Percentiles rank a stretch among this genome's conserved stretches.
Evolutionary conservation across 2,329 filamentous ascomycete species (phyloP).

Genomic region (Ceratocystis eucalypticola): DNA sequence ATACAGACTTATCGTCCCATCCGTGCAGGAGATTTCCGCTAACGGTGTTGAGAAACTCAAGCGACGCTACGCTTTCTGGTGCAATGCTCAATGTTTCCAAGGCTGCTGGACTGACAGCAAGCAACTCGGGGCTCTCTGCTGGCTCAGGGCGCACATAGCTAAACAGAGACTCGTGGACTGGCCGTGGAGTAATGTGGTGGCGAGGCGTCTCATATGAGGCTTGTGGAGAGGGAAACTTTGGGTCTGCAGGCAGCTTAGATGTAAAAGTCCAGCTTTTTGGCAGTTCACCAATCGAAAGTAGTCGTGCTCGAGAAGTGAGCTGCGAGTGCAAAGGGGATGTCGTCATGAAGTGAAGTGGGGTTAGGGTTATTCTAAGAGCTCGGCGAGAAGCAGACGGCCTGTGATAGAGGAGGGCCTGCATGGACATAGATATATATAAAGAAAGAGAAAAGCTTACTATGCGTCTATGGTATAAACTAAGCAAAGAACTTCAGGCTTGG

Average conservation of each 20-base stretch:
- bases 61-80: slow-evolving; percentile 50
- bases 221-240: slow-evolving; percentile 64
- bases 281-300: slow-evolving; percentile 36
- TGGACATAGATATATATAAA: not conserved
- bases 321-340: not conserved
- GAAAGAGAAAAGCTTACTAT: not conserved
- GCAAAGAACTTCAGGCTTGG: not conserved
- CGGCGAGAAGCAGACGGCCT: not conserved
- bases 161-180: slow-evolving; percentile 74
- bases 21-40: slow-evolving; percentile 74
- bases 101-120: slow-evolving; percentile 66
- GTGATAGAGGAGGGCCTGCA: not conserved
- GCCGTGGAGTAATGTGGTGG: slow-evolving; percentile 60
- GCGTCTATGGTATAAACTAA: too few relatives aligned
- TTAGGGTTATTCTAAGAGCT: slow-evolving; percentile 4
- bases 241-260: slow-evolving; percentile 59
- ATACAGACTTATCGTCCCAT: slow-evolving; percentile 50
- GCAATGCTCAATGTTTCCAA: slow-evolving; percentile 69
- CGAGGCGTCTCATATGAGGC: slow-evolving; percentile 71
- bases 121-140: slow-evolving; percentile 58
- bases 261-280: slow-evolving; percentile 55
- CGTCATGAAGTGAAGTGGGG: slow-evolving; percentile 3
- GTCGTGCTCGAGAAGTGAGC: not conserved
- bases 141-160: slow-evolving; percentile 79
- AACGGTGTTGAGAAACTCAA: slow-evolving; percentile 64